Conservation (phyloP, 441 rosid species). For the Francoa sonchifolia region DNA sequence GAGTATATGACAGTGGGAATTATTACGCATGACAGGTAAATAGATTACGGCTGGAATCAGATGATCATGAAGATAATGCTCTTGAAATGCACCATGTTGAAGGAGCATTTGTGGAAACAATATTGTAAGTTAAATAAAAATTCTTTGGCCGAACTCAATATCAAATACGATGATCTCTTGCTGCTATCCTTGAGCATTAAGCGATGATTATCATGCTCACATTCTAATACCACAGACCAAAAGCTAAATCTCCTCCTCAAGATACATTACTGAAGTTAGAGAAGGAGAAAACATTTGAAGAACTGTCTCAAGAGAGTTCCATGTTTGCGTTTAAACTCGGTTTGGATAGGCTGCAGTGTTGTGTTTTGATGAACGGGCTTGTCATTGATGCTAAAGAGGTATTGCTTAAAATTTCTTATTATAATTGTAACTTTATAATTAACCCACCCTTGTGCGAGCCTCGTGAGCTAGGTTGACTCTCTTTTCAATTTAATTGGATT, state of each 20-base stretch:
- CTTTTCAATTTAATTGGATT: too few relatives aligned
- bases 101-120: constrained; percentile 85
- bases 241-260: constrained; percentile 79
- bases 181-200: not conserved
- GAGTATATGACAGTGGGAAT: constrained; percentile 4
- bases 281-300: constrained; percentile 54
- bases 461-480: too few relatives aligned
- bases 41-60: constrained; percentile 51
- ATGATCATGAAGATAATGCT: constrained; percentile 44
- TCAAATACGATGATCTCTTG: not conserved
- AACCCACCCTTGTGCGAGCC: too few relatives aligned
- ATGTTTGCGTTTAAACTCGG: constrained; percentile 87
- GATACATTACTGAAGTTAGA: constrained; percentile 71
- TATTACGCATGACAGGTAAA: constrained; percentile 45
- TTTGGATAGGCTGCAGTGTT: constrained; percentile 55
- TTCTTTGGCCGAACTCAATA: constrained; percentile 8
- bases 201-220: constrained; percentile 1
- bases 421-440: not conserved
- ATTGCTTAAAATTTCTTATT: constrained; percentile 16
- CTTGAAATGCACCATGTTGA: constrained; percentile 83
- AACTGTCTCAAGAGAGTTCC: constrained; percentile 62
- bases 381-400: constrained; percentile 90
- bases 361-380: constrained; percentile 92
- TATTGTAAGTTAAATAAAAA: constrained; percentile 44
- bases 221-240: constrained; percentile 40